Evolutionary conservation across 805 yeast genomes (phyloP).

Genomic region (Priceomyces carsonii): DNA sequence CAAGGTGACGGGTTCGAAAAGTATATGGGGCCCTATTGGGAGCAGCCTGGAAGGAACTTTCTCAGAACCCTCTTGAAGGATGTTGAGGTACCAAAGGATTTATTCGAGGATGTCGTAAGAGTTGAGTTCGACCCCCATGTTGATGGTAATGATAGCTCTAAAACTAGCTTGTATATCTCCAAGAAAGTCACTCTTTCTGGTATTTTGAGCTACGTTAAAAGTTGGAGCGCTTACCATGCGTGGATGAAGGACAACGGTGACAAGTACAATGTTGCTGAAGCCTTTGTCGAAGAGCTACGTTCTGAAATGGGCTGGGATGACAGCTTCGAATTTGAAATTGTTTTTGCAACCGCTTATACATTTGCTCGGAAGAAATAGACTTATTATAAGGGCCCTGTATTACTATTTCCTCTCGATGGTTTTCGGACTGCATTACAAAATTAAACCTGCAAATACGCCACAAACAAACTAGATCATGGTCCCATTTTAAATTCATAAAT

Average conservation of each 20-base stretch:
- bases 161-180: conserved; percentile 21
- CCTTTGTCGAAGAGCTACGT: conserved; percentile 45
- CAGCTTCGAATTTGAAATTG: conserved; percentile 41
- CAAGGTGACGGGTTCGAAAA: conserved; percentile 29
- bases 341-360: conserved; percentile 58
- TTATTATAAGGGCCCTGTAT: too few relatives aligned
- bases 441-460: too few relatives aligned
- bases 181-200: conserved; percentile 17
- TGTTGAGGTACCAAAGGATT: conserved; percentile 32
- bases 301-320: conserved; percentile 46
- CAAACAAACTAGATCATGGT: too few relatives aligned
- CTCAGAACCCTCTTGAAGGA: conserved; percentile 37
- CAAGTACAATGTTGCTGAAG: conserved; percentile 49
- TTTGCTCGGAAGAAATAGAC: conserved; percentile 36
- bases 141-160: conserved; percentile 17
- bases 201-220: conserved; percentile 28
- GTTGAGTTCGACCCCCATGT: conserved; percentile 24
- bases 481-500: too few relatives aligned
- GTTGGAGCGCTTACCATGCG: conserved; percentile 41
- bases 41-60: conserved; percentile 47
- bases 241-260: conserved; percentile 33
- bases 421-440: too few relatives aligned
- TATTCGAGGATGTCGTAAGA: conserved; percentile 24
- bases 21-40: conserved; percentile 51
- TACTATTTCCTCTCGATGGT: too few relatives aligned